Base-by-base conservation (phyloP, 1,139 yeast genomes). In the Insectozyma bohioensis region DNA sequence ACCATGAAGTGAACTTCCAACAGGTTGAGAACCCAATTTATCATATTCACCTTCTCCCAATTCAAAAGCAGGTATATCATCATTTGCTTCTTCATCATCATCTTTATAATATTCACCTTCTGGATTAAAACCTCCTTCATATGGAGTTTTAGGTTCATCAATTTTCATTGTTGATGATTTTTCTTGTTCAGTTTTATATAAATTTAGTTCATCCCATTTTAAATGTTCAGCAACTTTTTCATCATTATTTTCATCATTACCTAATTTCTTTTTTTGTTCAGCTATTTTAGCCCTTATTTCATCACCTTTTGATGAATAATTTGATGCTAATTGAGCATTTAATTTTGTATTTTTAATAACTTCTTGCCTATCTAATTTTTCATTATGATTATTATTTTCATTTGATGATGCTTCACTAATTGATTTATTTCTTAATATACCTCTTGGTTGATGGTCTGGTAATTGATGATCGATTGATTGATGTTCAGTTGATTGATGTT, bases 141-240 rank as follows among this genome's bases (percentile, higher is more conserved):
- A 92, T 3, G 98, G 98, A 2, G 98, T 92, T 66, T 92, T 92
- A 22, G 98, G 98, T 58, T 92, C 98, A 49, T 87, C 95, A 32
- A 92, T 88, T 56, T 78, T 76, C 90, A 83, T 83, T 26, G 86
- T 81, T 20, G 90, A 77, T 19, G 73, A 62, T 54, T 82, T 79
- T 46, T 80, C 86, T 50, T 75, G 81, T 52, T 84, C 92, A 12
- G 83, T 72, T 38, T 76, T 61, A 46, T 78, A 68, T 40, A 84
- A 60, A 47, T 82, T 83, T 35, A 79, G 64, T 49, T 84, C 92
- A 53, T 84, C 90, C 90, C 92, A 84, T 46, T 73, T 71, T 49
- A 80, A 63, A 43, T 70, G 79, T 2, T 39, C 40, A 15, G 34
- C 20, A 20, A 27, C 11, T 4, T 34, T 26, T 33, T 13, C 35